Conservation (phyloP, 208 protist genomes). For the Trypanosoma cruzi region DNA sequence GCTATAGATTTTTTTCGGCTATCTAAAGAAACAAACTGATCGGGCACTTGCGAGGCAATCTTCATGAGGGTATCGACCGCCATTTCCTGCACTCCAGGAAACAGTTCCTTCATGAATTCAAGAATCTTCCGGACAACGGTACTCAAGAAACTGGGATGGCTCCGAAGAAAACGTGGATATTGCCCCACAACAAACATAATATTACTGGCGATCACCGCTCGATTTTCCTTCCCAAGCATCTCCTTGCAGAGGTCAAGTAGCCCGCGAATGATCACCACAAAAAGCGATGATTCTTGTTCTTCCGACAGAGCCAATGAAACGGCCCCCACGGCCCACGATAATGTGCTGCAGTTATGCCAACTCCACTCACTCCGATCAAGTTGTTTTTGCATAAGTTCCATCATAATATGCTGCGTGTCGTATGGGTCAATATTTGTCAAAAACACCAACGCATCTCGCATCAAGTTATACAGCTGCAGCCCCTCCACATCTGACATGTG, state of each 20-base stretch:
- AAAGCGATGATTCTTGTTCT: conserved; percentile 97
- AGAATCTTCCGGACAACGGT: conserved; percentile 99
- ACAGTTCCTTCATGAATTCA: conserved; percentile 99
- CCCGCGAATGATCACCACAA: conserved; percentile 98
- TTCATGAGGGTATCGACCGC: conserved; percentile 99
- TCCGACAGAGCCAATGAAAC: conserved; percentile 96
- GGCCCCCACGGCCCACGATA: conserved; percentile 99
- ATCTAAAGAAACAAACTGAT: conserved; percentile 79
- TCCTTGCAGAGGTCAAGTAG: conserved; percentile 97
- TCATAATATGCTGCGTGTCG: conserved; percentile 98
- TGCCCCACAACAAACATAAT: conserved; percentile 99
- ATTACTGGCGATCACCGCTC: conserved; percentile 98
- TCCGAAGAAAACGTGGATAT: conserved; percentile 98
- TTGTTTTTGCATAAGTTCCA: conserved; percentile 73
- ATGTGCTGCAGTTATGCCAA: conserved; percentile 97
- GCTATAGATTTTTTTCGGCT: conserved; percentile 77
- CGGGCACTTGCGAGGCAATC: conserved; percentile 95
- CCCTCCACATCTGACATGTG: conserved; percentile 97
- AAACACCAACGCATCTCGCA: conserved; percentile 97
- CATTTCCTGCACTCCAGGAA: conserved; percentile 99
- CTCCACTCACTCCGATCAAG: conserved; percentile 94
- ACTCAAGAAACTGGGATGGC: conserved; percentile 98
- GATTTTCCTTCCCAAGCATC: conserved; percentile 97
- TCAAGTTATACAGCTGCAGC: conserved; percentile 97
- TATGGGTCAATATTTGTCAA: conserved; percentile 96